Evolutionary conservation across 1,284 basidiomycete genomes (phyloP).

Genomic region (Neonothopanus nambi): DNA sequence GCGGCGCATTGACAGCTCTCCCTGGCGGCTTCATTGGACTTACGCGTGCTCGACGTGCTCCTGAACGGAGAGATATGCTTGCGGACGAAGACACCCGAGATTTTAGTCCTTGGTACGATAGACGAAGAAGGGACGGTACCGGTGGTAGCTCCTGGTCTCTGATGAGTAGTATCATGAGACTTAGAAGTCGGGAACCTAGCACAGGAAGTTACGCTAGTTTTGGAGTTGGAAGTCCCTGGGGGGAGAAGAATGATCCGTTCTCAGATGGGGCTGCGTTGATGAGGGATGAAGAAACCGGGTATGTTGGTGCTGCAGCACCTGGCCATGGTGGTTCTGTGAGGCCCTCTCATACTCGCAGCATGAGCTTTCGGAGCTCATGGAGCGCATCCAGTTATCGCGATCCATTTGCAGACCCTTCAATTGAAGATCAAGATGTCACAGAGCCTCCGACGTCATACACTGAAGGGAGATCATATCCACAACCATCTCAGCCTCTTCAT

Average conservation of each 20-base stretch:
- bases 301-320: conserved; percentile 26
- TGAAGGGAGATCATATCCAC: conserved; percentile 25
- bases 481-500: conserved; percentile 26
- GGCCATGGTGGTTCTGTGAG: conserved; percentile 23
- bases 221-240: conserved; percentile 30
- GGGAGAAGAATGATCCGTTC: conserved; percentile 57
- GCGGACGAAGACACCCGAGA: conserved; percentile 71
- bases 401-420: conserved; percentile 54
- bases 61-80: conserved; percentile 65
- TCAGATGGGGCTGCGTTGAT: conserved; percentile 42
- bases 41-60: conserved; percentile 22
- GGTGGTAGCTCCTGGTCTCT: conserved; percentile 51
- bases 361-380: conserved; percentile 38
- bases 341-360: conserved; percentile 37
- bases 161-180: conserved; percentile 46
- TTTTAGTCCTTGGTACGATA: conserved; percentile 37
- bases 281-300: conserved; percentile 32
- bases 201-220: conserved; percentile 21
- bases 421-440: conserved; percentile 30
- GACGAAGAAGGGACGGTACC: conserved; percentile 31
- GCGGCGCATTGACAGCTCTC: conserved; percentile 12
- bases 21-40: conserved; percentile 23
- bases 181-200: conserved; percentile 38
- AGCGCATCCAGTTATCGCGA: conserved; percentile 35
- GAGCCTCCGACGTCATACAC: conserved; percentile 16